Base-by-base conservation (phyloP, 129 eudicot genomes). In the Flaveria bidentis region DNA sequence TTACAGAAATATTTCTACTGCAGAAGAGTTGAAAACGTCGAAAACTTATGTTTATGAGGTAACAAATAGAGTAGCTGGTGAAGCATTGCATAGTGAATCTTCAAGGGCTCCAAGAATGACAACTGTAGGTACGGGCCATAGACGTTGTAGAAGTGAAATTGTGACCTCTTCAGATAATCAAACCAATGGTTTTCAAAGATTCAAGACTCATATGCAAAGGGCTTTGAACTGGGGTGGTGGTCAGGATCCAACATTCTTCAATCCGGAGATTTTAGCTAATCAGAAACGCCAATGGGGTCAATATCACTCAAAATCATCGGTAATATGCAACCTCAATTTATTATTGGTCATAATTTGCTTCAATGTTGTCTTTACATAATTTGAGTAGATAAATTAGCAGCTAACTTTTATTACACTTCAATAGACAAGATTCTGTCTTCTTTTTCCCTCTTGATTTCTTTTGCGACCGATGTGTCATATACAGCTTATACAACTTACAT, bases 271-370 rank as follows among this genome's bases (percentile, higher is more conserved):
- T 64, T 76, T 93, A 82, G 93, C 98, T 44, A 80, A 93, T 76
- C 98, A 88, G 83, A 93, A 93, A 83, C 86, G 97, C 5, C 97
- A 90, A 82, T 90, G 98, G 98, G 85, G 84, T 85, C 93, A 88
- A 74, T 79, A 82, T 79, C 90, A 93, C 58, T 85, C 97, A 36
- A 85, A 57, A 41, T 50, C 90, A 76, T 67, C 56, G 96, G 98
- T 90, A 88, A 45, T 67, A 18, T 28, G 73, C 58, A 56, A 69
- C 26, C 26, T 69, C 69, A 45, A 52, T 76, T 66, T 51, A 18
- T 69, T 50, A 69, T n/a, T 14, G 26, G 25, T 22, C 51, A 67
- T 67, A 22, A 52, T 45, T 11, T 55, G 64, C 51, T 55, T 56
- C 51, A 69, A 68, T 4, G 13, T 22, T 26, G 33, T 33, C 47